A percentile compares a stretch with the other conserved stretches of the same genome.
phyloP scores from a whole-genome alignment of 1,284 basidiomycete species.

The Cystobasidiaceae sp. region DNA sequence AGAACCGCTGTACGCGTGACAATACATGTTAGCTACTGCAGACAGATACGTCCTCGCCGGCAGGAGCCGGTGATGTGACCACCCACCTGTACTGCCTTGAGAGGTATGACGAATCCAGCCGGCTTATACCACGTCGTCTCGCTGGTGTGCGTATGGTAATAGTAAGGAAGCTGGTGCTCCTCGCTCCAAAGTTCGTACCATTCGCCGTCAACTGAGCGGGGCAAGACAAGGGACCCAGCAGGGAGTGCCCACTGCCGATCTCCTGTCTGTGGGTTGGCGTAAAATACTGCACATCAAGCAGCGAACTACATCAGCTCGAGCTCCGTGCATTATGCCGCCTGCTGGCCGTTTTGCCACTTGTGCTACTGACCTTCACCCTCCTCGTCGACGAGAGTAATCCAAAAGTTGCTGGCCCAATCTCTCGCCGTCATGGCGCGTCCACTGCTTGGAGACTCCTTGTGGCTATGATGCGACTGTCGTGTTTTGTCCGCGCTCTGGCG shows the following conservation, averaged over 20 bases:
- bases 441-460: no score
- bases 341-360: no score
- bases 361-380: constrained; percentile 19
- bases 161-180: constrained; percentile 72
- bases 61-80: no score
- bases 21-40: no score
- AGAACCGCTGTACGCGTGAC: constrained; percentile 5
- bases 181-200: constrained; percentile 93
- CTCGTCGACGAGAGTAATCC: constrained; percentile 28
- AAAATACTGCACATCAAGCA: constrained; percentile 55
- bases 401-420: constrained; percentile 27
- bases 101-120: constrained; percentile 75
- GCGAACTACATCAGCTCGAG: neutral
- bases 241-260: constrained; percentile 58
- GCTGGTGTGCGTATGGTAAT: constrained; percentile 81
- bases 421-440: constrained; percentile 14
- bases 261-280: constrained; percentile 84
- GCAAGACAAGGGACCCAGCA: constrained; percentile 55
- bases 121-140: constrained; percentile 87
- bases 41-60: no score
- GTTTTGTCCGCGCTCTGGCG: no score
- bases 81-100: constrained; percentile 69
- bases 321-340: no score
- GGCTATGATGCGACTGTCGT: no score
- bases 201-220: constrained; percentile 75